Conservation (phyloP, 1,284 basidiomycete genomes). For the Anthracocystis setariae region DNA sequence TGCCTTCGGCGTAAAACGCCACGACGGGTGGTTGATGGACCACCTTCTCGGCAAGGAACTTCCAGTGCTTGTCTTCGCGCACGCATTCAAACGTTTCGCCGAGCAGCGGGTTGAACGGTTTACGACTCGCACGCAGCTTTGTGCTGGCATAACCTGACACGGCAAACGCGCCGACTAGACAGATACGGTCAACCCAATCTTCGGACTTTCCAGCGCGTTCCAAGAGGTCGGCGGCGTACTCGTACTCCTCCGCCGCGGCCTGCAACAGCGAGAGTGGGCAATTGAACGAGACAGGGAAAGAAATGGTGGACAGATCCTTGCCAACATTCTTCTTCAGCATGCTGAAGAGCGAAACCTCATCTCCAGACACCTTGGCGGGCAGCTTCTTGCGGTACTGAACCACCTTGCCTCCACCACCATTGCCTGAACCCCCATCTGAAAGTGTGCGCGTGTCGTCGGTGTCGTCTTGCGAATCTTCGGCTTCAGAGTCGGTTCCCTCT, state of each 20-base stretch:
- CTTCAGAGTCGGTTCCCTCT: slow-evolving; percentile 65
- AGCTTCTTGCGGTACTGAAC: slow-evolving; percentile 70
- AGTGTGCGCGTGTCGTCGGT: slow-evolving; percentile 34
- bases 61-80: slow-evolving; percentile 58
- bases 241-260: slow-evolving; percentile 66
- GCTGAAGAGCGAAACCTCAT: slow-evolving; percentile 86
- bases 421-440: slow-evolving; percentile 10
- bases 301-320: slow-evolving; percentile 67
- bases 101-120: slow-evolving; percentile 67
- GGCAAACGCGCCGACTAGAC: slow-evolving; percentile 62
- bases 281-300: slow-evolving; percentile 68
- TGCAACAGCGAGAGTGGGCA: slow-evolving; percentile 66
- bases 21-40: slow-evolving; percentile 66
- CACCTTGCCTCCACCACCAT: slow-evolving; percentile 3
- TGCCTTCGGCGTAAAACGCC: slow-evolving; percentile 62
- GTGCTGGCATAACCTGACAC: slow-evolving; percentile 64
- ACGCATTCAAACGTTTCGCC: slow-evolving; percentile 67
- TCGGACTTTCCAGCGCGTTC: slow-evolving; percentile 57
- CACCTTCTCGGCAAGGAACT: slow-evolving; percentile 67
- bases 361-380: slow-evolving; percentile 73
- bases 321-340: slow-evolving; percentile 88
- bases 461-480: slow-evolving; percentile 49
- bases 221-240: slow-evolving; percentile 65
- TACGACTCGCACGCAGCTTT: slow-evolving; percentile 63
- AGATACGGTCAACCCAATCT: slow-evolving; percentile 63